Percentiles rank a stretch among this genome's conserved stretches.
Conservation (phyloP, 345 rosid genomes). For the Gossypium turneri region DNA sequence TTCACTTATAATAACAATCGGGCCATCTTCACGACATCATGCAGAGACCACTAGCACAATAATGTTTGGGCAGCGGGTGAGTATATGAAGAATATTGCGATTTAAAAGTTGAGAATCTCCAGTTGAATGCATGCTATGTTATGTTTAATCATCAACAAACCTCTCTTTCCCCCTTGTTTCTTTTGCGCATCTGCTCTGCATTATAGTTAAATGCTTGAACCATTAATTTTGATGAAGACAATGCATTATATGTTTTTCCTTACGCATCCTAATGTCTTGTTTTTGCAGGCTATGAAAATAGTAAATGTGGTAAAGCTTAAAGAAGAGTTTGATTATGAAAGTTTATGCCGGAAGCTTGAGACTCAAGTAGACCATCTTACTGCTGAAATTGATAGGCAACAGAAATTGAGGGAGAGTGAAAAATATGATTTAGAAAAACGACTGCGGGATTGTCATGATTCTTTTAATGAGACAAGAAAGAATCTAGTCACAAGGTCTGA, state of each 20-base stretch:
- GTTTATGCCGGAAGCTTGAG: slow-evolving; percentile 82
- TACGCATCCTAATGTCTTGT: slow-evolving; percentile 18
- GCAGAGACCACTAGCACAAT: slow-evolving; percentile 92
- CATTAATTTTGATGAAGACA: neutral
- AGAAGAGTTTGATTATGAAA: slow-evolving; percentile 93
- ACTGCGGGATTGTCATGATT: slow-evolving; percentile 46
- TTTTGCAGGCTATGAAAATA: slow-evolving; percentile 87
- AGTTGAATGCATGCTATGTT: neutral
- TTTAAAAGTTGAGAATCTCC: neutral
- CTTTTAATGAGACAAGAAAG: slow-evolving; percentile 46
- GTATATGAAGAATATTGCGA: slow-evolving; percentile 21
- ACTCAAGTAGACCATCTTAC: slow-evolving; percentile 77
- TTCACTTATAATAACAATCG: slow-evolving; percentile 81
- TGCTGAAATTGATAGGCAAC: slow-evolving; percentile 81
- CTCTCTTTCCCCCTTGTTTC: neutral
- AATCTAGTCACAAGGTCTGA: slow-evolving; percentile 61
- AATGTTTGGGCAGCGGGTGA: slow-evolving; percentile 92
- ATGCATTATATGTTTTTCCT: neutral
- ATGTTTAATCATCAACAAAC: neutral
- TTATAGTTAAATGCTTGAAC: neutral
- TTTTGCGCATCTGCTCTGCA: neutral
- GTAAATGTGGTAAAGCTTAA: slow-evolving; percentile 88
- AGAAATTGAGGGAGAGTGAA: slow-evolving; percentile 56
- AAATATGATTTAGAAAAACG: slow-evolving; percentile 49
- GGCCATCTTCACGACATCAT: slow-evolving; percentile 73